Base-by-base conservation (phyloP, 495 filamentous ascomycete species). In the Talaromyces trachyspermus region DNA sequence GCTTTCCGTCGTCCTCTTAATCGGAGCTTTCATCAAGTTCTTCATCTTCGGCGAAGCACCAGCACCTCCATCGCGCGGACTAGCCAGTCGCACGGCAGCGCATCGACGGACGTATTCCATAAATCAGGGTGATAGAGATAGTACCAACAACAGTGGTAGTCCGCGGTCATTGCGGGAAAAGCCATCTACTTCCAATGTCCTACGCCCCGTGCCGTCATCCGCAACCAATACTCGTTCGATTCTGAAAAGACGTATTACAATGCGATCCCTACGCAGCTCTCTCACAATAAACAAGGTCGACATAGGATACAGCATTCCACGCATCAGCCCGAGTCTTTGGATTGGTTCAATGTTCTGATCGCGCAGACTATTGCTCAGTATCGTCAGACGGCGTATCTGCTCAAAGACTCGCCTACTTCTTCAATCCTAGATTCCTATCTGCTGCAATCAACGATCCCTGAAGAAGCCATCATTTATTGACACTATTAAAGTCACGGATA, bases 331-430 rank as follows among this genome's bases (percentile, higher is more conserved):
- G 92, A 98, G 66, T 89, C 84, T n/a, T 69, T 98, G 53, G 92
- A 98, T 61, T 98, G 92, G 92, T 97, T 98, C 74, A 98, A 98
- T 63, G 92, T 98, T 19, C 74, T 98, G 47, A 83, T 97, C 45
- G 94, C 92, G 5, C 92, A 98, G 69, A 94, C 94, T 0, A 90
- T 98, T 43, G 91, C 94, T 2, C 94, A 97, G 59, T 89, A 97
- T 58, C 77, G 92, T 41, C 81, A 83, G 49, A 94, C 96, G 56
- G 92, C 92, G 19, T 75, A 78, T 24, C 76, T 86, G 22, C 80
- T 88, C 43, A 89, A 95, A 58, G 86, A 88, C 56, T 68, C 66
- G 6, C 69, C 69, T n/a, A 68, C 70, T 10, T 66, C 67, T 4
- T 94, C 92, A 5, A 89, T 98, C 18, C 77, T 98, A n/a, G 84